phyloP scores from a whole-genome alignment of 2,329 filamentous ascomycete genomes.

The Fusarium neocosmosporiellum region DNA sequence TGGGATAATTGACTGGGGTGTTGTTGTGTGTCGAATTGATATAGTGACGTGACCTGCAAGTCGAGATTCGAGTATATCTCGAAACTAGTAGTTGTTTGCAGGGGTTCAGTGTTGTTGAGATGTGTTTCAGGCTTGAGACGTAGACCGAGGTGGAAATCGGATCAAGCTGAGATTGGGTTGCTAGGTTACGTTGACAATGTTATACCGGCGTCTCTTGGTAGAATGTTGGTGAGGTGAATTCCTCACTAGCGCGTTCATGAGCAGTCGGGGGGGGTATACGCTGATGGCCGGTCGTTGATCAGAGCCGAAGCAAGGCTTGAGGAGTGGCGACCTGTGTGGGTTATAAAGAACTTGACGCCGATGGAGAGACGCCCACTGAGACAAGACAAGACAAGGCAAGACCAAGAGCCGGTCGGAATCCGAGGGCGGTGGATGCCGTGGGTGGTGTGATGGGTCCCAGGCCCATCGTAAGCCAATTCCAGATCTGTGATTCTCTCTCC shows the following conservation, averaged over 20 bases:
- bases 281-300: conserved; percentile 22
- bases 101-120: conserved; percentile 10
- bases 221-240: conserved; percentile 25
- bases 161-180: conserved; percentile 8
- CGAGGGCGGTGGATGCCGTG: conserved; percentile 40
- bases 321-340: conserved; percentile 40
- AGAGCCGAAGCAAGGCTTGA: conserved; percentile 5
- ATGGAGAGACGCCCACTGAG: conserved; percentile 33
- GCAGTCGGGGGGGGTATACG: conserved; percentile 32
- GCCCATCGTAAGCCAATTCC: conserved; percentile 43
- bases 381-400: conserved; percentile 21
- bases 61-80: conserved; percentile 1
- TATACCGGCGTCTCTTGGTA: conserved; percentile 29
- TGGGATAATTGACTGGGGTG: conserved; percentile 6
- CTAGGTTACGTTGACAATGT: conserved; percentile 40
- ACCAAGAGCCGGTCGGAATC: conserved; percentile 43
- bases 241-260: conserved; percentile 46
- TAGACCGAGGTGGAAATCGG: conserved; percentile 14
- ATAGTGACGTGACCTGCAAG: neutral
- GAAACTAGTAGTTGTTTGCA: conserved; percentile 7
- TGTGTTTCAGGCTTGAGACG: conserved; percentile 12
- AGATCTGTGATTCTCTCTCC: conserved; percentile 35
- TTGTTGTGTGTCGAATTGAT: conserved; percentile 10
- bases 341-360: conserved; percentile 41
- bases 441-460: conserved; percentile 44